Evolutionary conservation across 192 early-diverging fungal genomes (phyloP).

Genomic region (Podochytrium sp.): DNA sequence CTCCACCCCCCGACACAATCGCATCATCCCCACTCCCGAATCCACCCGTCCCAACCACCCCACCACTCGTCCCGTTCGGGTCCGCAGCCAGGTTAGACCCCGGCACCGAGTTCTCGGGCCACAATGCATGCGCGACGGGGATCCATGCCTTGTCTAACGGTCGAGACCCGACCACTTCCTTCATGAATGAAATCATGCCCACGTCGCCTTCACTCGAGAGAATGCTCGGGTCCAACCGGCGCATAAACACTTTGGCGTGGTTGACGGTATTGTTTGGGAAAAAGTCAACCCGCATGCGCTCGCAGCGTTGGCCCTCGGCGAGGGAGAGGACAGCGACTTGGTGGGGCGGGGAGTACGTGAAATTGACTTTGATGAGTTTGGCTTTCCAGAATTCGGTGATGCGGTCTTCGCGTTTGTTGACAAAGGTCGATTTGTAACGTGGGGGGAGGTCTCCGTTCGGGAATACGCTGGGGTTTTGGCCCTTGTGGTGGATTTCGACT

Average conservation of each 20-base stretch:
- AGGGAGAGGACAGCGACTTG: slow-evolving; percentile 32
- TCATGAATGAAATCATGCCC: slow-evolving; percentile 17
- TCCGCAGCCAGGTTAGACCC: slow-evolving; percentile 24
- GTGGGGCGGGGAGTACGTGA: slow-evolving; percentile 33
- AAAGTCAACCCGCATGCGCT: slow-evolving; percentile 33
- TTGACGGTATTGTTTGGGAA: slow-evolving; percentile 25
- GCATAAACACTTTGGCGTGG: slow-evolving; percentile 29
- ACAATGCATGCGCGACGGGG: slow-evolving; percentile 27
- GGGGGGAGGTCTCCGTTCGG: slow-evolving; percentile 36
- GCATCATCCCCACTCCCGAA: slow-evolving; percentile 19
- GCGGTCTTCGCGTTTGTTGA: slow-evolving; percentile 26
- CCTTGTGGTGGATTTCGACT: slow-evolving; percentile 24
- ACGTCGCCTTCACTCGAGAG: background rate
- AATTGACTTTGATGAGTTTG: background rate
- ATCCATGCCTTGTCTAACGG: slow-evolving; percentile 19
- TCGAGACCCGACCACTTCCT: slow-evolving; percentile 22
- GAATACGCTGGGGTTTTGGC: background rate
- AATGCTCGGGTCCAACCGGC: background rate
- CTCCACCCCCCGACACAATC: slow-evolving; percentile 21
- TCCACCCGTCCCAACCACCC: slow-evolving; percentile 18
- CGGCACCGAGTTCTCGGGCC: slow-evolving; percentile 30
- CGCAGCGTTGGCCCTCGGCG: background rate
- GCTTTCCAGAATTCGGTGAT: slow-evolving; percentile 35
- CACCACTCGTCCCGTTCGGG: background rate
- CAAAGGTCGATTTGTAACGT: slow-evolving; percentile 36